phyloP scores from a whole-genome alignment of 2,329 filamentous ascomycete genomes.

The Thelonectria rubi region DNA sequence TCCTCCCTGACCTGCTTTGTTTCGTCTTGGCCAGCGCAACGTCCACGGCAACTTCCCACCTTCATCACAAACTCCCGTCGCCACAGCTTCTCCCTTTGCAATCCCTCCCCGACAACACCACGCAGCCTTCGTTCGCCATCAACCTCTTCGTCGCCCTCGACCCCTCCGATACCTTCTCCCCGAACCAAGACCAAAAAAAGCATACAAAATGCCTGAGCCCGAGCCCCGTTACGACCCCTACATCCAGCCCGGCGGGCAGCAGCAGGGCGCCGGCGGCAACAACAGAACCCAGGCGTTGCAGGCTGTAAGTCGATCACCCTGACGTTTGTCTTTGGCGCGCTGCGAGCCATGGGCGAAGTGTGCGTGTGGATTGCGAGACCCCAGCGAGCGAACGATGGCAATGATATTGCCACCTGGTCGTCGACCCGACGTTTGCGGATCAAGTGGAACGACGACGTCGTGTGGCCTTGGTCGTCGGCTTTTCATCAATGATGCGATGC shows the following conservation, averaged over 20 bases:
- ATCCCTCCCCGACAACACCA: constrained; percentile 32
- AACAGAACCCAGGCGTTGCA: constrained; percentile 74
- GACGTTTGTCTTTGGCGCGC: constrained; percentile 26
- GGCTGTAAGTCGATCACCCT: constrained; percentile 70
- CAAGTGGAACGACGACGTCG: constrained; percentile 11
- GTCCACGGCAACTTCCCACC: constrained; percentile 41
- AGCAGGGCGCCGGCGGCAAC: constrained; percentile 56
- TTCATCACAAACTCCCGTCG: constrained; percentile 33
- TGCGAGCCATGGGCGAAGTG: constrained; percentile 24
- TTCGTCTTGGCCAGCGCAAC: constrained; percentile 44
- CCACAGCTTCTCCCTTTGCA: constrained; percentile 39
- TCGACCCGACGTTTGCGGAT: constrained; percentile 9
- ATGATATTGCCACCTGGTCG: constrained; percentile 27
- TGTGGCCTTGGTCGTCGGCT: not conserved
- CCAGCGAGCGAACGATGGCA: constrained; percentile 21
- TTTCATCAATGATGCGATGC: not conserved
- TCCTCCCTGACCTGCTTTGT: constrained; percentile 32
- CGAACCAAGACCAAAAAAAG: constrained; percentile 17
- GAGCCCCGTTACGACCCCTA: constrained; percentile 85
- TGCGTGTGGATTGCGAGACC: constrained; percentile 32
- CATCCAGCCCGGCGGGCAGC: constrained; percentile 64
- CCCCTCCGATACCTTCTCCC: constrained; percentile 22
- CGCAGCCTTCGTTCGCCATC: constrained; percentile 27
- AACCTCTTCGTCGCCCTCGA: constrained; percentile 19
- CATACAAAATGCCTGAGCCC: constrained; percentile 60